These are phyloP conservation scores for Colletotrichum neosansevieriae DNA, from an alignment of 2,329 filamentous ascomycete species.

Conservation along the genomic window DNA sequence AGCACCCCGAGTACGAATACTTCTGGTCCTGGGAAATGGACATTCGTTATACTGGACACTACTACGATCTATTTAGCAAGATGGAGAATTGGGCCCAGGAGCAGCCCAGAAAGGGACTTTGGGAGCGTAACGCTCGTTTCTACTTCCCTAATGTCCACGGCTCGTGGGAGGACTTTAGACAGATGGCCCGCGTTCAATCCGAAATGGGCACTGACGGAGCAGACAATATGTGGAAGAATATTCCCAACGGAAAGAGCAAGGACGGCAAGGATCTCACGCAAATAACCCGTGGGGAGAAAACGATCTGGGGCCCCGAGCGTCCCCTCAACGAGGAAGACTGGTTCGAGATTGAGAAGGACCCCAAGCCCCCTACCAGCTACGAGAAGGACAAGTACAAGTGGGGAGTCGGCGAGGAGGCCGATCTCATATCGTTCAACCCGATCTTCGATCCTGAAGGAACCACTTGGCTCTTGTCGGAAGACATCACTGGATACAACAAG, in stretches of 20 bases:
- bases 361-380: slow-evolving; percentile 76
- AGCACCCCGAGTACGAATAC: slow-evolving; percentile 89
- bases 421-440: slow-evolving; percentile 91
- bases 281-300: slow-evolving; percentile 62
- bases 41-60: slow-evolving; percentile 89
- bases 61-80: slow-evolving; percentile 79
- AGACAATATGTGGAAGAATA: slow-evolving; percentile 75
- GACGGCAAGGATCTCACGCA: slow-evolving; percentile 35
- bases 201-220: slow-evolving; percentile 75
- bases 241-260: slow-evolving; percentile 58
- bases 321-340: slow-evolving; percentile 76
- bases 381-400: slow-evolving; percentile 86
- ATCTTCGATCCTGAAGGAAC: slow-evolving; percentile 92
- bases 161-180: slow-evolving; percentile 82
- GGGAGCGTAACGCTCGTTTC: slow-evolving; percentile 84
- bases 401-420: slow-evolving; percentile 91
- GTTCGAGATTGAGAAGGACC: slow-evolving; percentile 79
- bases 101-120: slow-evolving; percentile 83
- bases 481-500: slow-evolving; percentile 87
- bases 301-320: slow-evolving; percentile 87
- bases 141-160: slow-evolving; percentile 83
- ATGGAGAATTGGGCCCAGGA: slow-evolving; percentile 76
- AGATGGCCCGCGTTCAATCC: slow-evolving; percentile 81
- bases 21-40: slow-evolving; percentile 99
- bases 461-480: slow-evolving; percentile 83